Evolutionary conservation across 768 basidiomycete genomes (phyloP), one percentile per base, ranked within the genome.

Genomic region (Mycena sanguinolenta): DNA sequence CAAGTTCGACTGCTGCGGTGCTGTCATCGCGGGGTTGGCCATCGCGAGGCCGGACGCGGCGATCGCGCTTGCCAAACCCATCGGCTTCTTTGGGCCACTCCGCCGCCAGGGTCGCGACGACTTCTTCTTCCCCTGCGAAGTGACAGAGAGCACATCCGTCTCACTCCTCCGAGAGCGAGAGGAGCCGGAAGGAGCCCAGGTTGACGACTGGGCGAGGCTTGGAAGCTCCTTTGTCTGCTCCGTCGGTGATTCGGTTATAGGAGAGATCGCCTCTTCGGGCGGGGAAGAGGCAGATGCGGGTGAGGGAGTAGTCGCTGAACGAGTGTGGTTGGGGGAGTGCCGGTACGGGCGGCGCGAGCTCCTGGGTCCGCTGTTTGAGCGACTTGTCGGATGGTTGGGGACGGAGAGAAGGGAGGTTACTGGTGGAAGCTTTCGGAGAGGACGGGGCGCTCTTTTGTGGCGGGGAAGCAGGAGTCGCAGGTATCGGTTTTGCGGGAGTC

Each of bases 41-140:
- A 93, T 92, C 54, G 90, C 87, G 34, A 91, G 80, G 21, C 91
- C 89, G 21, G 89, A 89, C 3, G 90, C 88, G 1, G 91, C 90
- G 58, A 92, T 84, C 1, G 91, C 92, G 60, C 86, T 85, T 5
- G 92, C 91, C n/a, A 92, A 84, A 27, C 89, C 88, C 0, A 87
- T 85, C 2, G 89, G 86, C 75, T 88, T 89, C 55, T 78, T 81
- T 2, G 84, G 79, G 5, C 79, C 55, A 21, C 74, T 70, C 46
- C 84, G 80, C 39, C 80, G 77, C 86, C 87, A 87, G 10, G 84
- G 81, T 3, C 83, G 78, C 60, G 84, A 86, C 68, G 84, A 77
- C 42, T 80, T 80, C 58, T 77, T 74, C 63, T 79, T 77, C 68
- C 65, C 65, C 23, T 71, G 67, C 19, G 72, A 67, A 12, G 57